These are phyloP conservation scores for Annona cherimola DNA, from an alignment of 164 flowering plant species.

Conservation along the genomic window DNA sequence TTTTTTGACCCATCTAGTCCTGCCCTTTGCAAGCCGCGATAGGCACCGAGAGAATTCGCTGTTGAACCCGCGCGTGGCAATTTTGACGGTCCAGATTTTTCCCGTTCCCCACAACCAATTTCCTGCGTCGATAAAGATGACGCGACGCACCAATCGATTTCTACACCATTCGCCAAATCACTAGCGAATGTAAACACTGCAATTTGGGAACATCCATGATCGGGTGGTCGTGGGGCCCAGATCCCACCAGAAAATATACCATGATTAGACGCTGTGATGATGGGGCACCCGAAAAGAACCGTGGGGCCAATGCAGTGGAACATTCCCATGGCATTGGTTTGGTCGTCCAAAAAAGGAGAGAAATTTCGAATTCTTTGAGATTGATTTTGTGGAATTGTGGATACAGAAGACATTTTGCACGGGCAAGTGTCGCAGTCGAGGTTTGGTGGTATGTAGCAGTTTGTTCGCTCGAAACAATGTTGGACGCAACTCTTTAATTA, in stretches of 20 bases:
- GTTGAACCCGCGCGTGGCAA: neutral
- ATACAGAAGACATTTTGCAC: neutral
- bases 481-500: constrained; percentile 11
- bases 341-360: neutral
- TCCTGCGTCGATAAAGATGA: too few species aligned
- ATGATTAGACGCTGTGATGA: neutral
- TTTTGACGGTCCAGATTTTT: neutral
- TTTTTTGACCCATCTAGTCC: neutral
- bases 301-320: neutral
- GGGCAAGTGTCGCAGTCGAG: too few species aligned
- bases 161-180: neutral
- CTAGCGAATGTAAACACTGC: too few species aligned
- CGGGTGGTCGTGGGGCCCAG: neutral
- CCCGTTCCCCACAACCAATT: neutral
- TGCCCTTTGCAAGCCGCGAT: too few species aligned
- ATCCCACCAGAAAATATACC: neutral
- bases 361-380: neutral
- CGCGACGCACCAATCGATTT: too few species aligned
- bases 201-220: neutral
- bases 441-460: neutral
- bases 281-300: neutral
- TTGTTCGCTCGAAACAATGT: constrained; percentile 9
- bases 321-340: neutral
- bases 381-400: neutral
- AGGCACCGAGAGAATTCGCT: too few species aligned